These are phyloP conservation scores for Xerocomus spinulosus DNA, from an alignment of 768 basidiomycete species.

Conservation along the genomic window DNA sequence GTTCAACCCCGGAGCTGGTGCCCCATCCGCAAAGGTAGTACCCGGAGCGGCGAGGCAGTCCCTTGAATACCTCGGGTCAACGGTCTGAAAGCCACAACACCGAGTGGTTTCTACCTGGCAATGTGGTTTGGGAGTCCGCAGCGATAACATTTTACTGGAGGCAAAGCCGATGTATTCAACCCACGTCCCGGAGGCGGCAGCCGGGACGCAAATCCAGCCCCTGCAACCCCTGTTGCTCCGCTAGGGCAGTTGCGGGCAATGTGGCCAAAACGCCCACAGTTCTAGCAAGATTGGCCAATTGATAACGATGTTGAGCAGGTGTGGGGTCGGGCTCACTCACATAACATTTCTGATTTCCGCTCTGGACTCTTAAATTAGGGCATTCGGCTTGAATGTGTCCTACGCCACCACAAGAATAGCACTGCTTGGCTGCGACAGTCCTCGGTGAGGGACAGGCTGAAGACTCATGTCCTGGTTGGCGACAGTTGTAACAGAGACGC, in stretches of 20 bases:
- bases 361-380: conserved; percentile 69
- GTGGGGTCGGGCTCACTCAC: conserved; percentile 45
- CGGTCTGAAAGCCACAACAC: conserved; percentile 1
- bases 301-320: conserved; percentile 1
- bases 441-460: conserved; percentile 83
- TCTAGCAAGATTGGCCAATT: conserved; percentile 38
- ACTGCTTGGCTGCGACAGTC: conserved; percentile 81
- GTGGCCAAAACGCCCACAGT: conserved; percentile 79
- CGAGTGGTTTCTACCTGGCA: conserved; percentile 50
- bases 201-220: conserved; percentile 56
- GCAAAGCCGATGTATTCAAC: conserved; percentile 70
- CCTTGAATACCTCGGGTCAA: conserved; percentile 36
- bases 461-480: conserved; percentile 91
- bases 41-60: conserved; percentile 79
- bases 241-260: conserved; percentile 74
- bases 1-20: conserved; percentile 38
- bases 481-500: conserved; percentile 91
- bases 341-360: conserved; percentile 76
- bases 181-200: conserved; percentile 70
- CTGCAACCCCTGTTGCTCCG: conserved; percentile 35
- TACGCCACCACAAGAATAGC: conserved; percentile 89
- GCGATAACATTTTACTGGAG: conserved; percentile 83
- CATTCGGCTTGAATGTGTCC: conserved; percentile 89
- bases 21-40: conserved; percentile 43
- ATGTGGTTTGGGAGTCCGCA: conserved; percentile 89